Base-by-base conservation (phyloP, 768 basidiomycete genomes). In the Tylopilus rubrobrunneus region DNA sequence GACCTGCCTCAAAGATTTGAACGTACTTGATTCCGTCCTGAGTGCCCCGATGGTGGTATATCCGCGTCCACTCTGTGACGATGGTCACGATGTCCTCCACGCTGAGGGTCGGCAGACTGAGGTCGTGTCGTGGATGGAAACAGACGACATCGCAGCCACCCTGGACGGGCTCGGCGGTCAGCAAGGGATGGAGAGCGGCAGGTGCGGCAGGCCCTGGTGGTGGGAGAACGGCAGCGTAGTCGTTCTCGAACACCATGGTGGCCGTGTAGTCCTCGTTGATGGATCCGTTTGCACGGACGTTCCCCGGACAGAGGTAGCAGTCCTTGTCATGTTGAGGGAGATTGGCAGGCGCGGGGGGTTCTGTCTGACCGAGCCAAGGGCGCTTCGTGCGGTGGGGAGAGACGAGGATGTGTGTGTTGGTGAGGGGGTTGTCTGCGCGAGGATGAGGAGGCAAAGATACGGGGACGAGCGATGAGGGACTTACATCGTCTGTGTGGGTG, bases 241-340 rank as follows among this genome's bases (percentile, higher is more conserved):
- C 92, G 64, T 94, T 94, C 63, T 80, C 77, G 62, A 94, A 94
- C 7, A 81, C 72, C 67, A 76, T 83, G 11, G 86, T 89, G 15
- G 79, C 71, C n/a, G 75, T 68, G 71, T 91, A 96, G 21, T 67
- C 56, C 1, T 81, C 85, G 66, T 93, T 96, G 51, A 68, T 64
- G 52, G 79, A 70, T 0, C 89, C 92, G n/a, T 83, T 83, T 0
- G 85, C 82, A 19, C 93, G 82, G 23, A 73, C 55, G 65, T 95
- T 94, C 15, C 92, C 86, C 0, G 94, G 92, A 62, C 94, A 97
- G 44, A 97, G 82, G 68, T 91, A 94, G 64, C 93, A 95, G 37
- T 73, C 69, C 5, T 80, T 78, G 62, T 93, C 91, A 60, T 91
- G 81, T 42, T 76, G 57, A 0, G 85, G 86, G 5, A 88, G 75